Base-by-base conservation (phyloP, 331 rosid species). In the Malus hybrid region DNA sequence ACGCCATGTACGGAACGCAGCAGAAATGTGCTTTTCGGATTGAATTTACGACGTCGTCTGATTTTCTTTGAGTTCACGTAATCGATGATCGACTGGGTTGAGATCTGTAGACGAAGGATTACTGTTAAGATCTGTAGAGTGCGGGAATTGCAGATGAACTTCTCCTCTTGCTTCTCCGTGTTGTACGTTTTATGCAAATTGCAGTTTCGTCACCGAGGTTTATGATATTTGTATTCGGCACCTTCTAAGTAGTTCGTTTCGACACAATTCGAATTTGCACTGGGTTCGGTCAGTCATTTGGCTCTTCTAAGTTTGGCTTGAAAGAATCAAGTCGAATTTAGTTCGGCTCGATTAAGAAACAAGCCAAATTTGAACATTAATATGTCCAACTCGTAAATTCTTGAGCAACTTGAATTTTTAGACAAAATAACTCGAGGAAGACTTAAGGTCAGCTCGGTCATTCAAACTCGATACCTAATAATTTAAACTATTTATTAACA, bases 1-100 rank as follows among this genome's bases (percentile, higher is more conserved):
- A 87, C 65, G 90, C 90, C 96, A 90, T 88, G 82, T 18, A 44
- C 54, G 15, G 59, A 36, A 63, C 32, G 50, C 10, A 20, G 59
- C 24, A 48, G 71, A 48, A 48, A 67, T 39, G 75, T 59, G 65
- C 6, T 39, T 39, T 32, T 39, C 31, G 3, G 69, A 19, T 12
- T 42, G 74, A 18, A 4, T 10, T 27, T 42, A 59, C 42, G 76
- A 65, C 68, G 68, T 60, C 68, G 76, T 72, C 10, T 34, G 28
- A 19, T 60, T 57, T 32, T 13, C 2, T 5, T 2, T 34, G 7
- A 1, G 12, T 33, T 44, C 13, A 10, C 18, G 9, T 24, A 34
- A 34, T 33, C 24, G 54, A 34, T 14, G 67, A 59, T 36, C 31
- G 65, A 6, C 19, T 63, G 61, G 60, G 19, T 19, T 56, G 74